phyloP scores from a whole-genome alignment of 495 filamentous ascomycete species.

The Symbiotaphrina buchneri region DNA sequence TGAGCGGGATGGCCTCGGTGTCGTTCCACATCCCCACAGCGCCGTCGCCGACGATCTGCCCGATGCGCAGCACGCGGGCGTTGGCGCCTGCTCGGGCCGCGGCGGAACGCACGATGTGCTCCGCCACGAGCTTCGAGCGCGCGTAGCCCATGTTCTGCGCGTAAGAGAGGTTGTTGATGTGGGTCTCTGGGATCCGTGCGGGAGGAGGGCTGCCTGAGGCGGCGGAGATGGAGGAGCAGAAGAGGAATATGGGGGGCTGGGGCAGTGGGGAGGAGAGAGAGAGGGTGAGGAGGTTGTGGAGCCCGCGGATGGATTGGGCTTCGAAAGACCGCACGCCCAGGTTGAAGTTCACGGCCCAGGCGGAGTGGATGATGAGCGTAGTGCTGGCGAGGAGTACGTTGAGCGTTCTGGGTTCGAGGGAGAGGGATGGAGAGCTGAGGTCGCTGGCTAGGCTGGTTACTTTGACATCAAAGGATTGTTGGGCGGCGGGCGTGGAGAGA shows the following conservation, averaged over 20 bases:
- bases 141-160: constrained; percentile 35
- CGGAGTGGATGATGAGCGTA: constrained; percentile 35
- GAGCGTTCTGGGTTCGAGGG: constrained; percentile 17
- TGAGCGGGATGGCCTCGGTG: constrained; percentile 38
- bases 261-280: constrained; percentile 15
- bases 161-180: constrained; percentile 21
- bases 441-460: constrained; percentile 6
- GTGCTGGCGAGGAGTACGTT: constrained; percentile 15
- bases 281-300: constrained; percentile 30
- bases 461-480: constrained; percentile 1
- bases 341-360: constrained; percentile 56
- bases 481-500: too few relatives aligned
- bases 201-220: constrained; percentile 13
- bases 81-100: constrained; percentile 7
- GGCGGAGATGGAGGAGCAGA: constrained; percentile 37
- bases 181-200: constrained; percentile 22
- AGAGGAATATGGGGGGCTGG: constrained; percentile 20
- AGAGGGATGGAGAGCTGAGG: constrained; percentile 18
- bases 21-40: constrained; percentile 34
- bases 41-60: constrained; percentile 33
- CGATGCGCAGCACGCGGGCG: constrained; percentile 25
- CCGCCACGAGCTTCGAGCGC: constrained; percentile 38
- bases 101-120: constrained; percentile 21
- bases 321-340: constrained; percentile 32
- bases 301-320: constrained; percentile 4